Base-by-base conservation (phyloP, 768 basidiomycete genomes). In the Termitomyces sp. region DNA sequence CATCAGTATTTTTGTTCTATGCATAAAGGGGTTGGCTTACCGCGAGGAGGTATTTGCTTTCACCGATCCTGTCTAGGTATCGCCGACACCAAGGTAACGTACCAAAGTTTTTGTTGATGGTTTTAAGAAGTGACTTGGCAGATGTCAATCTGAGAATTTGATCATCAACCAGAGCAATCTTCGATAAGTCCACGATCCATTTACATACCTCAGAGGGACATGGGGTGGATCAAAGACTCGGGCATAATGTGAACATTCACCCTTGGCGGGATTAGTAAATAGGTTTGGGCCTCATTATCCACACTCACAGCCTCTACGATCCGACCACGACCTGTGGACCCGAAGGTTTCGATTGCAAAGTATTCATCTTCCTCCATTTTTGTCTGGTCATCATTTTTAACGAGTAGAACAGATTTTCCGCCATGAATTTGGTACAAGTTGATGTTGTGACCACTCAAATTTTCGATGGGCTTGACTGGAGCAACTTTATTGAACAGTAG, bases 321-420 rank as follows among this genome's bases (percentile, higher is more conserved):
- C 26, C 85, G 80, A 8, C 95, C 97, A 42, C 89, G 81, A 16
- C 97, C 96, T 0, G 96, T 98, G n/a, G 91, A 92, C 12, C 97
- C 97, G 71, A 99, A 99, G 1, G 97, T 99, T 73, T 99, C 97
- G 56, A 99, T 96, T 9, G 97, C 97, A 70, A 93, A 99, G 69
- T 98, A 98, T 67, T 98, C 97, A 40, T 95, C 97, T 73, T 99
- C 97, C 68, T 98, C 97, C 97, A 99, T 99, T 75, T 93, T 96
- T 14, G 90, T 93, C 60, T 88, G 85, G 68, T 97, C 95, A 33
- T 88, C 83, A 56, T 89, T 93, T 70, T 89, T 92, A 45, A 97
- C 91, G 45, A 98, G 83, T 36, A 92, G 80, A 1, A 98, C 87
- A 0, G 91, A 92, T 73, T 99, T 99, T 30, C 90, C 90, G 16